phyloP scores from a whole-genome alignment of 2,329 filamentous ascomycete genomes.

The Penicillium sp. region DNA sequence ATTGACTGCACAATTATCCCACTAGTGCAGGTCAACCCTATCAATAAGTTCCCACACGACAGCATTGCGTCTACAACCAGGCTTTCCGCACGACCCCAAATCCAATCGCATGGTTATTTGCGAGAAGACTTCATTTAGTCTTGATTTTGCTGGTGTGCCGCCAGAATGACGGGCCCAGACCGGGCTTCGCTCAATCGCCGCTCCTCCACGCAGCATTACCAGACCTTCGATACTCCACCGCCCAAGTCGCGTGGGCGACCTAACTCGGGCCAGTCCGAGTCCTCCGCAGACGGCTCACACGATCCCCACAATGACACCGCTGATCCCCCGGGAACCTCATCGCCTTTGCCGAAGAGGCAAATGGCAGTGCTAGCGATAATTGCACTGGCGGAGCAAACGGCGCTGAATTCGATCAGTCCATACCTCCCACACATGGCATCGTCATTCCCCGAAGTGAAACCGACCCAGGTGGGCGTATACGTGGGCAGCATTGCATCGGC shows the following conservation, averaged over 20 bases:
- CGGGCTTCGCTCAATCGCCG: slow-evolving; percentile 36
- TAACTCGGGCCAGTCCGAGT: slow-evolving; percentile 42
- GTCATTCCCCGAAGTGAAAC: slow-evolving; percentile 75
- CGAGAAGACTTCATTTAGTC: not conserved
- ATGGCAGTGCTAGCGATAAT: slow-evolving; percentile 82
- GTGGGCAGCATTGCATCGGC: slow-evolving; percentile 86
- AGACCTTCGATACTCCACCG: slow-evolving; percentile 49
- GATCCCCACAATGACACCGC: slow-evolving; percentile 26
- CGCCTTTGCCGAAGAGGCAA: slow-evolving; percentile 78
- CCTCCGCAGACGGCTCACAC: slow-evolving; percentile 35
- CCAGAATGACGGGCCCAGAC: slow-evolving; percentile 32
- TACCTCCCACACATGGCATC: slow-evolving; percentile 92
- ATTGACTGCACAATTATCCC: too few species aligned
- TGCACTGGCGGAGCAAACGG: slow-evolving; percentile 90
- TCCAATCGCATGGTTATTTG: slow-evolving; percentile 10
- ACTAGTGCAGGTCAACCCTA: not conserved
- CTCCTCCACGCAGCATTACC: slow-evolving; percentile 48
- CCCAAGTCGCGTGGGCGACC: slow-evolving; percentile 48
- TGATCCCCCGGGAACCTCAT: slow-evolving; percentile 39
- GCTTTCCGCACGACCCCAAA: slow-evolving; percentile 2
- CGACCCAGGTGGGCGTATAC: slow-evolving; percentile 73
- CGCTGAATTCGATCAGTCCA: slow-evolving; percentile 91
- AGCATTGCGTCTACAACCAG: slow-evolving; percentile 3
- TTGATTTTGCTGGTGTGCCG: not conserved
- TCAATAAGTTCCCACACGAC: slow-evolving; percentile 5